These are phyloP conservation scores for Fagopyrum esculentum DNA, from an alignment of 148 eudicot genomes.

Conservation along the genomic window DNA sequence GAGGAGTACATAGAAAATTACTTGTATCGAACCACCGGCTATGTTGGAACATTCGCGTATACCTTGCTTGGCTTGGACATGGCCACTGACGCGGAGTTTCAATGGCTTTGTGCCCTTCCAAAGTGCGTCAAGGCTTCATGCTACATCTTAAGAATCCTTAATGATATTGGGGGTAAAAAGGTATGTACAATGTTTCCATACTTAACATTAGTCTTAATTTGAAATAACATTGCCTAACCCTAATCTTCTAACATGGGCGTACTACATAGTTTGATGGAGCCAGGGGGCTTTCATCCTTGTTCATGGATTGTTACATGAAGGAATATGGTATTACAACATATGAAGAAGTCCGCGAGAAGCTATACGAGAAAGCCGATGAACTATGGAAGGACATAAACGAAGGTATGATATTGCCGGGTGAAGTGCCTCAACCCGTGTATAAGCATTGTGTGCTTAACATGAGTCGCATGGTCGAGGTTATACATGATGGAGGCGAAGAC, in stretches of 20 bases:
- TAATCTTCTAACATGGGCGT: not conserved
- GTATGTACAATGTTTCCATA: not conserved
- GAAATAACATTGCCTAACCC: too few relatives aligned
- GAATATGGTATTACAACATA: not conserved
- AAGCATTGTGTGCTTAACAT: not conserved
- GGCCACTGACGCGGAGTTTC: conserved; percentile 15
- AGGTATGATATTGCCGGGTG: conserved; percentile 10
- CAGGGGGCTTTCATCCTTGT: conserved; percentile 15
- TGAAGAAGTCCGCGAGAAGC: conserved; percentile 7
- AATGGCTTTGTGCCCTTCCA: conserved; percentile 14
- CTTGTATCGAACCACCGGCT: not conserved
- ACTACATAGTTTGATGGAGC: conserved; percentile 15
- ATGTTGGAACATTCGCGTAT: not conserved
- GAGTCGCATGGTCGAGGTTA: too few relatives aligned
- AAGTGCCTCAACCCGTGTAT: conserved; percentile 11
- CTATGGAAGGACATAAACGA: conserved; percentile 21
- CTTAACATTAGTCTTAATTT: not conserved
- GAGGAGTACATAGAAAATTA: conserved; percentile 14
- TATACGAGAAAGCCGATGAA: not conserved
- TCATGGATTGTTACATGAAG: conserved; percentile 17
- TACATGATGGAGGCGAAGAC: too few relatives aligned
- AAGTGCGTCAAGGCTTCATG: conserved; percentile 1
- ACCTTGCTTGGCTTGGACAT: conserved; percentile 17
- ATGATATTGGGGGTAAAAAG: conserved; percentile 20
- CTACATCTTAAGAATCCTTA: conserved; percentile 13